These are phyloP conservation scores for Protea cynaroides DNA, from an alignment of 164 flowering plant species.

Conservation along the genomic window DNA sequence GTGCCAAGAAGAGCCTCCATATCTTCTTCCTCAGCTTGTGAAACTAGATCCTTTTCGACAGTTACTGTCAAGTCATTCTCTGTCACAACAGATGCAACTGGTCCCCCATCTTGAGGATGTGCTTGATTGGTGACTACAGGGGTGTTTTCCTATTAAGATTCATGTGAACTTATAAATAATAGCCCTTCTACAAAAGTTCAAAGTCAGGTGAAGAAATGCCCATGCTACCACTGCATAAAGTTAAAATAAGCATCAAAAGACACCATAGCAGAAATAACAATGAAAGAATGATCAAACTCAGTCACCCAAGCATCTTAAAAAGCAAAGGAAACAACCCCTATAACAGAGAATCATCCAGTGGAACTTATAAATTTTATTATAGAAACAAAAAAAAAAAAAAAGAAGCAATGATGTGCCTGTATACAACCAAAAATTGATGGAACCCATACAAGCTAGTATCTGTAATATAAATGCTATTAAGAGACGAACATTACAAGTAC, in stretches of 20 bases:
- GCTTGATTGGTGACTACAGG: conserved; percentile 42
- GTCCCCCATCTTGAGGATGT: conserved; percentile 47
- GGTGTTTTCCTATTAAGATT: conserved; percentile 65
- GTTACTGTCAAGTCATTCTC: conserved; percentile 80
- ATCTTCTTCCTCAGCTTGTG: conserved; percentile 94
- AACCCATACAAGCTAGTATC: no score
- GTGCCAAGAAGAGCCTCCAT: conserved; percentile 94
- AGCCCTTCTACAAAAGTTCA: neutral
- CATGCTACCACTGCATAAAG: neutral
- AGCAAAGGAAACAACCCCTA: neutral
- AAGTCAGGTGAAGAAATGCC: neutral
- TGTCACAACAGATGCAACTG: conserved; percentile 39
- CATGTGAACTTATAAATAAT: neutral
- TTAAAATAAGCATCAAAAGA: neutral
- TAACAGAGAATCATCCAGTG: neutral
- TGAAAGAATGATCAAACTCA: no score
- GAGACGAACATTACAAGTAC: neutral
- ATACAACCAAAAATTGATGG: no score
- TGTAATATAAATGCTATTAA: no score
- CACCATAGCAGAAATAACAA: no score
- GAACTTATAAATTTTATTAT: neutral
- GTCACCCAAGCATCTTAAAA: neutral
- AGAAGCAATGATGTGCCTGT: neutral
- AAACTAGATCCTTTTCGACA: conserved; percentile 75
- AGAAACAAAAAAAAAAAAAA: neutral